Conservation (phyloP, 108 stramenopile genomes). For the Conticribra guillardii region DNA sequence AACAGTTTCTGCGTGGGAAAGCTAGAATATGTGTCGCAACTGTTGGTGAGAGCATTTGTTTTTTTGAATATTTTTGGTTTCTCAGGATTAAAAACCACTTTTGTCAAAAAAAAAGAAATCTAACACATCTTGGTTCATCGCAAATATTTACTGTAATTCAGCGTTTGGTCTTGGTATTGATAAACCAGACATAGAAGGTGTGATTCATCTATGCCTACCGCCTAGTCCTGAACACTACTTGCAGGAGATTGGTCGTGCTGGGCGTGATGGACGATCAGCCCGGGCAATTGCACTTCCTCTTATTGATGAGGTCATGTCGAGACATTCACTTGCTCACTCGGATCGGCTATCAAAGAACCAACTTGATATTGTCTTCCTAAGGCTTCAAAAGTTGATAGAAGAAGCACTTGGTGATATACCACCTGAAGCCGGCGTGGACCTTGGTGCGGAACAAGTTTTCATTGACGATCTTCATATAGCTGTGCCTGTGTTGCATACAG, state of each 20-base stretch:
- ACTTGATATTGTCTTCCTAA: constrained; percentile 55
- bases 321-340: constrained; percentile 81
- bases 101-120: too few species aligned
- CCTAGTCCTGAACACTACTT: constrained; percentile 93
- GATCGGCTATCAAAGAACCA: constrained; percentile 73
- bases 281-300: constrained; percentile 80
- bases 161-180: constrained; percentile 99
- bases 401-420: constrained; percentile 47
- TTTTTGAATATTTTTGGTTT: too few species aligned
- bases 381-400: constrained; percentile 44
- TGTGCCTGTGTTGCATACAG: constrained; percentile 56
- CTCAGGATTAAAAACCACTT: background rate
- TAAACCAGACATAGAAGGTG: constrained; percentile 89
- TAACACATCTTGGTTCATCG: too few species aligned
- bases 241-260: constrained; percentile 98
- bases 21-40: constrained; percentile 93
- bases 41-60: constrained; percentile 62
- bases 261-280: constrained; percentile 89
- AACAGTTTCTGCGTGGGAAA: constrained; percentile 84
- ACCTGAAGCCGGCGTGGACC: constrained; percentile 33
- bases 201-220: constrained; percentile 89
- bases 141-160: background rate
- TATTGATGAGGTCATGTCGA: constrained; percentile 67
- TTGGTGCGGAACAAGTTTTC: constrained; percentile 16
- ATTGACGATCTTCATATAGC: constrained; percentile 58